Evolutionary conservation across 305 asterid genomes (phyloP), one percentile per base, ranked within the genome.

Genomic region (Petunia hybrid): DNA sequence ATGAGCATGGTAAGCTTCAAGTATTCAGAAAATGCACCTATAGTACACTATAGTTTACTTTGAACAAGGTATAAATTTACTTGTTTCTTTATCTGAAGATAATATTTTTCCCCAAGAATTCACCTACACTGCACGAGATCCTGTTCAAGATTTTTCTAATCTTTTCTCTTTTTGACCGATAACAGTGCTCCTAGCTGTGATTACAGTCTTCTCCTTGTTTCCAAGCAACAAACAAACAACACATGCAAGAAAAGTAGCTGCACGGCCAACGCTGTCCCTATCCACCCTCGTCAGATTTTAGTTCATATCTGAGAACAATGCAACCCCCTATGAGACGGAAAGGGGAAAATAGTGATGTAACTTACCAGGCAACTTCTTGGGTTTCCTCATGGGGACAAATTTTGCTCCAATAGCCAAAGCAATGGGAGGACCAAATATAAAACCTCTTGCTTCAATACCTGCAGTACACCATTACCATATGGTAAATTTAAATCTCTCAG

Each of bases 351-450:
- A 73, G 78, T 46, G 35, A 51, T 51, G 35, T 31, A 51, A 35
- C 62, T 73, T 87, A 95, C 99, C 99, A 16, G 98, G 99, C 66
- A 95, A 78, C 63, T 95, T 95, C 81, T 91, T 92, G 67, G 99
- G 99, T 85, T 95, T 95, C 81, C 99, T 91, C 94, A 95, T 82
- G 2, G 98, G 97, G 82, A 92, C 97, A 80, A 95, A 93, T 82
- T 95, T 95, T 10, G 98, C 97, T 76, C 97, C 99, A 63, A 95
- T 90, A 55, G 97, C 98, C 91, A 95, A 84, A 31, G 99, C 99
- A 80, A 95, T 95, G n/a, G 99, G 99, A 88, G 99, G 96, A 39
- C 98, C 99, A 77, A 95, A 94, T 76, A 94, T 95, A 78, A 94
- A 95, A 31, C 99, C 99, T 82, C 98, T 89, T 14, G 99, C 99